Evolutionary conservation across 768 basidiomycete genomes (phyloP).

Genomic region (Fomitopsis serialis): DNA sequence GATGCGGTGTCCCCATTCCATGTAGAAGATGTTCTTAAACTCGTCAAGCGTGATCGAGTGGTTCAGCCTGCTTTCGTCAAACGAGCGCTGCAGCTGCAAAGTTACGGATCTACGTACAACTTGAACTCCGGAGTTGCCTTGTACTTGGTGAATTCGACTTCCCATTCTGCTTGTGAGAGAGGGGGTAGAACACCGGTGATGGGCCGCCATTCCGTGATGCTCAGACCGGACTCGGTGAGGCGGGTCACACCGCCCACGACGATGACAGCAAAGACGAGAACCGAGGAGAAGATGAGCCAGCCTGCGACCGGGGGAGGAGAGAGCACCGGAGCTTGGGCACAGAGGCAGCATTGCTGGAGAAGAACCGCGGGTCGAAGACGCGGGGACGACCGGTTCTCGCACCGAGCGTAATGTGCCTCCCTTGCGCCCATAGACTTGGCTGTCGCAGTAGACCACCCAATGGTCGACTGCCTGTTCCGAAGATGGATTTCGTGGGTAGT

Average conservation of each 20-base stretch:
- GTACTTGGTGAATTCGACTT: constrained; percentile 89
- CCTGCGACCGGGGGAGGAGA: constrained; percentile 66
- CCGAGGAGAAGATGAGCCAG: constrained; percentile 85
- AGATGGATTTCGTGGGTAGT: background rate
- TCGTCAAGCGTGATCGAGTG: constrained; percentile 81
- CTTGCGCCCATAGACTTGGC: background rate
- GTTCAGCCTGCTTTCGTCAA: constrained; percentile 60
- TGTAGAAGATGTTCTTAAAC: constrained; percentile 95
- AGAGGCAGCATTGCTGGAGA: constrained; percentile 30
- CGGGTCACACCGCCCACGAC: constrained; percentile 96
- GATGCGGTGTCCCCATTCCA: constrained; percentile 97
- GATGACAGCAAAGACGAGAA: constrained; percentile 85
- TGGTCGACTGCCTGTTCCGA: background rate
- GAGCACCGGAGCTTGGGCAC: constrained; percentile 45
- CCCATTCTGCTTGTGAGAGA: constrained; percentile 70
- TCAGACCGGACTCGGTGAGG: constrained; percentile 93
- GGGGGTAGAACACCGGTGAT: constrained; percentile 89
- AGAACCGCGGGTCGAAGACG: constrained; percentile 30
- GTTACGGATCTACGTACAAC: constrained; percentile 50
- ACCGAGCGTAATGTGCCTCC: constrained; percentile 6
- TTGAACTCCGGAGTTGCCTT: constrained; percentile 93
- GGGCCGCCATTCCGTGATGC: constrained; percentile 97
- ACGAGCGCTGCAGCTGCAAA: background rate
- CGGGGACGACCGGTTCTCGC: constrained; percentile 5
- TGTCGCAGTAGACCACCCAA: background rate